phyloP scores from a whole-genome alignment of 176 grass and related monocot genomes.

The Cenchrus americanus region DNA sequence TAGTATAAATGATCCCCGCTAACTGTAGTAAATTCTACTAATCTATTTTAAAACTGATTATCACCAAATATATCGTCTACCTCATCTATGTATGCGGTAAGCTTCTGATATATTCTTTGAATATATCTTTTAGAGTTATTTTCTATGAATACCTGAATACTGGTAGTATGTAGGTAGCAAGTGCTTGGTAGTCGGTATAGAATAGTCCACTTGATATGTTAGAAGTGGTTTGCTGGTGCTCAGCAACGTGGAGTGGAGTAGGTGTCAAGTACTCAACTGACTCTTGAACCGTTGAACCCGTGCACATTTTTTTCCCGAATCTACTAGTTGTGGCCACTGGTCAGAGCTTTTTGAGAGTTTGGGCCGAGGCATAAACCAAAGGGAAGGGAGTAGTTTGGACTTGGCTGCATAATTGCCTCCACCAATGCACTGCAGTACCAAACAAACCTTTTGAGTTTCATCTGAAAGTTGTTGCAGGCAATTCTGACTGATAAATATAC shows the following conservation, averaged over 20 bases:
- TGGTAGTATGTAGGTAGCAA: not conserved
- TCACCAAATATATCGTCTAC: not conserved
- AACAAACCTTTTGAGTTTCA: not conserved
- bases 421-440: too few species aligned
- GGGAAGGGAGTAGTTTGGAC: too few species aligned
- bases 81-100: not conserved
- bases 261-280: constrained; percentile 11
- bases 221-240: constrained; percentile 8
- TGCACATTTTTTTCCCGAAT: not conserved
- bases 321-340: too few species aligned
- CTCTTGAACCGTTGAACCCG: constrained; percentile 1
- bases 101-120: not conserved
- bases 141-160: not conserved
- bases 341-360: too few species aligned
- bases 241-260: not conserved
- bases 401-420: too few species aligned
- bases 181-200: constrained; percentile 12
- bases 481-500: not conserved
- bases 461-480: not conserved
- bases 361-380: too few species aligned
- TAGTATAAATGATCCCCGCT: not conserved
- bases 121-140: not conserved
- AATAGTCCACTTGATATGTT: not conserved
- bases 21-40: not conserved
- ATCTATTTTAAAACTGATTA: not conserved